phyloP scores from a whole-genome alignment of 495 filamentous ascomycete species.

The Penicillium steckii region DNA sequence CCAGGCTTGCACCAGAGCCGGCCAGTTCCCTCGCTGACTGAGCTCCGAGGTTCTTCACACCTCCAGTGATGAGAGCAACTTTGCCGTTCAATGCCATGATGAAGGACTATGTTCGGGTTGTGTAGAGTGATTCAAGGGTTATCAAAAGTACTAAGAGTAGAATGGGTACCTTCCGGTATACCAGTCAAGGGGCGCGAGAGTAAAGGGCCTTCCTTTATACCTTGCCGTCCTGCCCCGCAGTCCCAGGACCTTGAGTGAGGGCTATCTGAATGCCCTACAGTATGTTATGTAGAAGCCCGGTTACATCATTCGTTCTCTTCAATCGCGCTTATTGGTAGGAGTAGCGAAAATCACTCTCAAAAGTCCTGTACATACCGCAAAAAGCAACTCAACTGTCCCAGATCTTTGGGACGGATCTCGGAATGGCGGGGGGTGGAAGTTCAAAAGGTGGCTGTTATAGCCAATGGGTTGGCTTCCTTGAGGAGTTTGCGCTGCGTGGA shows the following conservation, averaged over 20 bases:
- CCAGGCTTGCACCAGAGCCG: constrained; percentile 26
- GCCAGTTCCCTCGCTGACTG: constrained; percentile 30
- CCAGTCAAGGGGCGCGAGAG: no score
- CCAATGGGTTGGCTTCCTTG: neutral
- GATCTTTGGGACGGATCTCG: neutral
- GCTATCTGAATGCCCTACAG: neutral
- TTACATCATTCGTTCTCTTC: neutral
- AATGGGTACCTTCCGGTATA: neutral
- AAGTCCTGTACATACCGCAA: neutral
- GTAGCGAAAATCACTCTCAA: neutral
- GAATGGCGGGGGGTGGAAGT: neutral
- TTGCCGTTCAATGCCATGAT: constrained; percentile 43
- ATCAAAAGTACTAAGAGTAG: neutral
- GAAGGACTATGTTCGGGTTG: neutral
- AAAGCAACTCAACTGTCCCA: neutral
- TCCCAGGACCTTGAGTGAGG: neutral
- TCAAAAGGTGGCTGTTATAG: neutral
- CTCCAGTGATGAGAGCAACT: constrained; percentile 48
- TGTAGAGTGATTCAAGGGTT: neutral
- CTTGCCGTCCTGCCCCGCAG: neutral
- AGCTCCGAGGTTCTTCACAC: constrained; percentile 38
- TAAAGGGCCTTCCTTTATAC: neutral
- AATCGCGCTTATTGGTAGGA: neutral
- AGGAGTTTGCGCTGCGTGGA: neutral
- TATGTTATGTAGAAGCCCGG: neutral